Percentiles rank a stretch among this genome's conserved stretches.
phyloP scores from a whole-genome alignment of 495 filamentous ascomycete genomes.

The Massariosphaeria phaeospora region DNA sequence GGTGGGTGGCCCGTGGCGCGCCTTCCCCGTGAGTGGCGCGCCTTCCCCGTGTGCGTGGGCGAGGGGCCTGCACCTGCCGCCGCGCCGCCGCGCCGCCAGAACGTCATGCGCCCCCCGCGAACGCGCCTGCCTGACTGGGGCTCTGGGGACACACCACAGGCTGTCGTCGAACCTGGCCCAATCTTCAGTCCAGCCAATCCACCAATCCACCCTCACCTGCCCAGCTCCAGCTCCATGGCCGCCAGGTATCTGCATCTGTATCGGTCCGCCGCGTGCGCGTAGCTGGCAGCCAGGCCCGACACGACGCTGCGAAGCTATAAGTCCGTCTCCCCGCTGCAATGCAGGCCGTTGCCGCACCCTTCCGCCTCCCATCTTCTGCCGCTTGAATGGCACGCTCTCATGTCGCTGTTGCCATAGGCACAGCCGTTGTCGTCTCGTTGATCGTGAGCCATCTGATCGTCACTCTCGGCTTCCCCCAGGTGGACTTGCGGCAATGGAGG shows the following conservation, averaged over 20 bases:
- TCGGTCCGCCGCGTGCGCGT: too few species aligned
- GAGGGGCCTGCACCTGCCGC: not conserved
- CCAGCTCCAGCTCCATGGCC: not conserved
- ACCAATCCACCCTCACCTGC: not conserved
- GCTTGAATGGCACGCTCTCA: constrained; percentile 32
- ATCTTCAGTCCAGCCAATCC: too few species aligned
- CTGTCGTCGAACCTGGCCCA: too few species aligned
- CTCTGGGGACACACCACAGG: too few species aligned
- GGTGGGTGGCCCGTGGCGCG: not conserved
- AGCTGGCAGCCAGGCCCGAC: too few species aligned
- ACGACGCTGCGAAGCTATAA: not conserved
- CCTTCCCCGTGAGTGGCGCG: too few species aligned
- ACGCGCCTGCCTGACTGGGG: too few species aligned
- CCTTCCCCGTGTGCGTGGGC: too few species aligned
- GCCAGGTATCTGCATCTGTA: too few species aligned
- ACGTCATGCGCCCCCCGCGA: constrained; percentile 24
- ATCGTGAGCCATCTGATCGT: constrained; percentile 36
- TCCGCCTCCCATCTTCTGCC: constrained; percentile 10
- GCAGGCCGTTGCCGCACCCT: constrained; percentile 4
- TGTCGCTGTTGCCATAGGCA: constrained; percentile 26
- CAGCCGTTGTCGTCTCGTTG: constrained; percentile 23
- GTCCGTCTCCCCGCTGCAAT: not conserved
- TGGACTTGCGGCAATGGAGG: constrained; percentile 33
- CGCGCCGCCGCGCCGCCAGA: constrained; percentile 2
- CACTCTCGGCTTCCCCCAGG: constrained; percentile 31